A percentile compares a stretch with the other conserved stretches of the same genome.
Conservation (phyloP, 2,329 filamentous ascomycete genomes). For the Gnomoniopsis smithogilvyi region DNA sequence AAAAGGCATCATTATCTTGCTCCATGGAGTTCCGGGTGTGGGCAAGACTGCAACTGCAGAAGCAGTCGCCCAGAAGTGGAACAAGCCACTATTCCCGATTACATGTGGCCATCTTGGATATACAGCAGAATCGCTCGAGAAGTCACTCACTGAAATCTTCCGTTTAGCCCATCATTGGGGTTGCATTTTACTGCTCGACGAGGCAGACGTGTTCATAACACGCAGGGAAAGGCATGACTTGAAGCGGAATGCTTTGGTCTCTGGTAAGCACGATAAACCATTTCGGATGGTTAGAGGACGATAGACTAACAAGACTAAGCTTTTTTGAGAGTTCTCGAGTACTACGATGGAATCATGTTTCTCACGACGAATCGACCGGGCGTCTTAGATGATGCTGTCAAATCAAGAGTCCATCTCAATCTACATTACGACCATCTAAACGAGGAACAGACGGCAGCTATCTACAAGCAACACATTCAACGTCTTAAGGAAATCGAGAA, state of each 20-base stretch:
- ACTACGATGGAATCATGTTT: slow-evolving; percentile 32
- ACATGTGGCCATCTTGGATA: slow-evolving; percentile 28
- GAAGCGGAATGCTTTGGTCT: slow-evolving; percentile 19
- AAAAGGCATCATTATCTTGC: slow-evolving; percentile 31
- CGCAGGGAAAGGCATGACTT: slow-evolving; percentile 18
- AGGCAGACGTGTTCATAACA: slow-evolving; percentile 40
- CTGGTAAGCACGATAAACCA: neutral
- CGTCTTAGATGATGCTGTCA: slow-evolving; percentile 24
- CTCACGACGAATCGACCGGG: slow-evolving; percentile 33
- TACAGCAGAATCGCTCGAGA: slow-evolving; percentile 24
- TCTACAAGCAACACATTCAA: slow-evolving; percentile 4
- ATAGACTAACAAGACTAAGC: neutral
- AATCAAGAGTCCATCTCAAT: slow-evolving; percentile 26
- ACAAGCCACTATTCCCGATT: slow-evolving; percentile 30
- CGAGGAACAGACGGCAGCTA: slow-evolving; percentile 10
- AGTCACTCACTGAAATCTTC: slow-evolving; percentile 26
- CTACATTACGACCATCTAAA: slow-evolving; percentile 26
- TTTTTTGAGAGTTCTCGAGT: slow-evolving; percentile 18
- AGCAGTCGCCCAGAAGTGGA: slow-evolving; percentile 27
- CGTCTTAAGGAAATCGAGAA: slow-evolving; percentile 1
- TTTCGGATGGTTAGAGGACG: neutral
- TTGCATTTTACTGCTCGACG: slow-evolving; percentile 36
- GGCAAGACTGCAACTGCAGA: slow-evolving; percentile 40
- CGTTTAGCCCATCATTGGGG: slow-evolving; percentile 32
- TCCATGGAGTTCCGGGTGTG: slow-evolving; percentile 33